A percentile compares a stretch with the other conserved stretches of the same genome.
These are phyloP conservation scores for Calonectria montana DNA, from an alignment of 2,329 filamentous ascomycete genomes.

Conservation along the genomic window DNA sequence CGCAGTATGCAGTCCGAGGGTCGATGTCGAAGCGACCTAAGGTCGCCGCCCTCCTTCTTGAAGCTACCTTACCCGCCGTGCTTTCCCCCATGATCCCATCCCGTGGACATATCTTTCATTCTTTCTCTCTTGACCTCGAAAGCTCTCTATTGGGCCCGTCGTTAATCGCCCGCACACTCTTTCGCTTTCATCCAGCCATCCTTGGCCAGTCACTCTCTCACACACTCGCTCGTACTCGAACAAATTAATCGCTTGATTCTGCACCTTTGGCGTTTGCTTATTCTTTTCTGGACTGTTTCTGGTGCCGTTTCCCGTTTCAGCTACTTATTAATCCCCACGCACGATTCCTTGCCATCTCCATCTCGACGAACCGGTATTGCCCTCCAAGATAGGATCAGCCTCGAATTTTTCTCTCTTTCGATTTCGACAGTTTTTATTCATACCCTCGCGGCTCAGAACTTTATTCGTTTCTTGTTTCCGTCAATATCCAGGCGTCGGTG, in stretches of 20 bases:
- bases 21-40: constrained; percentile 31
- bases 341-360: constrained; percentile 19
- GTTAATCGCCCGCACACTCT: constrained; percentile 35
- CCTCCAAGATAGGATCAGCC: neutral
- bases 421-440: neutral
- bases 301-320: constrained; percentile 23
- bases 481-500: neutral
- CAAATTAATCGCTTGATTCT: constrained; percentile 28
- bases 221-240: constrained; percentile 36
- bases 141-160: constrained; percentile 22
- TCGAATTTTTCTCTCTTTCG: neutral
- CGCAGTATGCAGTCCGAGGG: constrained; percentile 16
- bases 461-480: neutral
- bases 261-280: constrained; percentile 10
- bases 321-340: constrained; percentile 26
- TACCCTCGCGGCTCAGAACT: constrained; percentile 2
- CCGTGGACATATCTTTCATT: constrained; percentile 35
- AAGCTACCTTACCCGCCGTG: constrained; percentile 36
- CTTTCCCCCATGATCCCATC: constrained; percentile 38
- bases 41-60: constrained; percentile 31
- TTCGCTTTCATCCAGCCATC: constrained; percentile 43
- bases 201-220: constrained; percentile 43
- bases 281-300: constrained; percentile 21
- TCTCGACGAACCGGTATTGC: neutral
- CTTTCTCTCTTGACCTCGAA: constrained; percentile 26